Base-by-base conservation (phyloP, 1,284 basidiomycete species). In the Stereum hirsutum region DNA sequence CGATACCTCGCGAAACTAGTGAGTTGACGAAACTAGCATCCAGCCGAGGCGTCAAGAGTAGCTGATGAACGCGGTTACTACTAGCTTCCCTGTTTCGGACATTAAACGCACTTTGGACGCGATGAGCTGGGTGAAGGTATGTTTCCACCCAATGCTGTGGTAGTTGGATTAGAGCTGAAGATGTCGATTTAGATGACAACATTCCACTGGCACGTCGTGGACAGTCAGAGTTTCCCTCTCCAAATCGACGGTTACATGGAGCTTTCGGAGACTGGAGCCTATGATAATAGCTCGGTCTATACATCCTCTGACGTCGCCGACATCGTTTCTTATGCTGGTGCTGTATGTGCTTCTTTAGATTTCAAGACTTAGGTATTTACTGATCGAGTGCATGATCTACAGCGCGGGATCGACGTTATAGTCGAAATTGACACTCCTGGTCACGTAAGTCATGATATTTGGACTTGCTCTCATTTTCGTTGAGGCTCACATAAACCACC, bases 81-180 rank as follows among this genome's bases (percentile, higher is more conserved):
- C 6, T 48, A 85, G 83, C 57, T 87, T 81, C 63, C 72, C 83
- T 0, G 69, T 83, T 6, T 39, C 57, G 0, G 80, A 85, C 52
- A 75, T 93, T 54, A 70, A 81, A 45, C 74, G 81, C 25, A 85
- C 82, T 6, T 59, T 96, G 15, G 84, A 92, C 51, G 80, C 85
- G 1, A 92, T 93, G 89, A 81, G 81, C 47, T 80, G 77, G 74
- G 84, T 86, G 51, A 96, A 96, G 69, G 78, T 89, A 42, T 57
- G 67, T 46, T 31, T 30, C 17, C n/a, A n/a, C n/a, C n/a, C n/a
- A n/a, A n/a, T n/a, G n/a, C n/a, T 30, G 12, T 30, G 8, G 2
- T 15, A 5, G 15, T 25, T 26, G 11, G 45, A 50, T 49, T 35
- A 40, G n/a, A n/a, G n/a, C n/a, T n/a, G n/a, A 19, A 15, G 8